Percentiles rank a stretch among this genome's conserved stretches.
phyloP scores from a whole-genome alignment of 2,329 filamentous ascomycete genomes.

The Beauveria caledonica region DNA sequence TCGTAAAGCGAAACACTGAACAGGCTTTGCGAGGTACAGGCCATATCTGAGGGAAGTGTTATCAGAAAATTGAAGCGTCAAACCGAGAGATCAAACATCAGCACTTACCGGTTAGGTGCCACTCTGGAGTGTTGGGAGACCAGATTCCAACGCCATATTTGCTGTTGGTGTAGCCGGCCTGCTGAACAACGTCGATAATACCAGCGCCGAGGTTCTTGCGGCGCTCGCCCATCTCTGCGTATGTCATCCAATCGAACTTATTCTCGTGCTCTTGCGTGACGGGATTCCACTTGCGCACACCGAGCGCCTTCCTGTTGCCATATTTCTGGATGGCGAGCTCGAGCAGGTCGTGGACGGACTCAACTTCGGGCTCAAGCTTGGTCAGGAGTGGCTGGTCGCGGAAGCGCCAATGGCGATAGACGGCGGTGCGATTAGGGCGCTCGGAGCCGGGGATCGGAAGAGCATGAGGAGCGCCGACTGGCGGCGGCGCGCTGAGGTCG shows the following conservation, averaged over 20 bases:
- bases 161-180: constrained; percentile 51
- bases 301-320: constrained; percentile 66
- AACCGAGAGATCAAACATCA: constrained; percentile 1
- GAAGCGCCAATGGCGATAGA: constrained; percentile 80
- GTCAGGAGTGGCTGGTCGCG: constrained; percentile 62
- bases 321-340: constrained; percentile 55
- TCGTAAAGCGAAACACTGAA: constrained; percentile 94
- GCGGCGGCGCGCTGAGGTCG: constrained; percentile 54
- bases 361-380: constrained; percentile 61
- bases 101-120: constrained; percentile 65
- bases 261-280: constrained; percentile 63
- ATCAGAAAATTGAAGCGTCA: constrained; percentile 1
- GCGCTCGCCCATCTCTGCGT: constrained; percentile 67
- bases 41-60: constrained; percentile 55
- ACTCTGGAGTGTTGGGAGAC: constrained; percentile 80
- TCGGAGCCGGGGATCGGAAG: constrained; percentile 69
- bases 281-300: constrained; percentile 71
- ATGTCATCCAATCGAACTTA: constrained; percentile 77
- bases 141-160: constrained; percentile 75
- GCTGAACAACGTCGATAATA: constrained; percentile 71
- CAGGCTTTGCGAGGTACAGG: constrained; percentile 75
- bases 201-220: constrained; percentile 81
- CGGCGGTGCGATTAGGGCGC: constrained; percentile 59
- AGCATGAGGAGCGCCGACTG: constrained; percentile 69
- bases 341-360: constrained; percentile 74